Evolutionary conservation across 371 early-diverging fungal species (phyloP), one percentile per base, ranked within the genome.

Genomic region (Lichtheimia ramosa): DNA sequence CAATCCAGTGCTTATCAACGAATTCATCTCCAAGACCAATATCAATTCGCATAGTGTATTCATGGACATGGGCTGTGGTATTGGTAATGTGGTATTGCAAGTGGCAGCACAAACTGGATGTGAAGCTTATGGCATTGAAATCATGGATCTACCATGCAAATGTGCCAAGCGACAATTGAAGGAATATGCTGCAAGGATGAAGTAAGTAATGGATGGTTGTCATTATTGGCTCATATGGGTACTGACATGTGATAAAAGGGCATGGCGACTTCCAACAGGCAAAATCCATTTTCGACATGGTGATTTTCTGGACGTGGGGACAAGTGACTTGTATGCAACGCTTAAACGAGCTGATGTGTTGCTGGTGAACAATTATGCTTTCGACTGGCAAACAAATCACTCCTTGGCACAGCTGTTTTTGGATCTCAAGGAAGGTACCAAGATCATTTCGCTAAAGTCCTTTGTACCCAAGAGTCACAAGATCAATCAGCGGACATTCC

Each of bases 71-170:
- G 97, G 97, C 0, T 91, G 92, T 63, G 94, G 98, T 13, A 95
- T 96, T 70, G 98, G 97, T 15, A 96, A 97, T 70, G 96, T 96
- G 5, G 95, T 96, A 15, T 75, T 96, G 28, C 98, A 98, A 70
- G 92, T 96, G 5, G 96, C 95, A 5, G 92, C 94, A 7, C 88
- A 95, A 57, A 86, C 89, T 3, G 90, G 93, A 3, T 94, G 95
- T 66, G 85, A 87, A 53, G 77, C 90, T 0, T 85, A 87, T 60
- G 98, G 98, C 12, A 88, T 98, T 40, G 98, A 98, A 69, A 88
- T 96, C 41, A 94, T 95, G 95, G 86, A 91, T 34, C 92, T 83
- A 3, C 95, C 97, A 0, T 87, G 89, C 54, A 81, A 84, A 58
- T 84, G 93, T 50, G 93, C 95, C 7, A 81, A 83, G 56, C 78